Evolutionary conservation across 1,284 basidiomycete genomes (phyloP).

Genomic region (Cryptococcus sp.): DNA sequence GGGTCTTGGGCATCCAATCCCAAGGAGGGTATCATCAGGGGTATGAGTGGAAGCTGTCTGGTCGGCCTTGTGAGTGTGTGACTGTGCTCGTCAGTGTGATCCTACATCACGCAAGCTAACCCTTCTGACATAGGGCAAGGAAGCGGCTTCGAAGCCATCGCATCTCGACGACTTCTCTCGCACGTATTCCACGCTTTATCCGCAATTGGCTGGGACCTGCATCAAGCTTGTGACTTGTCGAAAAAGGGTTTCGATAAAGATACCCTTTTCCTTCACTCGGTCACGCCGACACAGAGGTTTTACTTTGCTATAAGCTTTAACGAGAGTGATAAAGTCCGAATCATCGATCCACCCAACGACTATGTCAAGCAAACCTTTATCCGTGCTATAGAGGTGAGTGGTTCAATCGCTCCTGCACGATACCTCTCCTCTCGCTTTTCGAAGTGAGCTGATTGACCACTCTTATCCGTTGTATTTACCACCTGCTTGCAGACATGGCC

Average conservation of each 20-base stretch:
- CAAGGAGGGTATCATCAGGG: slow-evolving; percentile 13
- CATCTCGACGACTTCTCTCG: slow-evolving; percentile 35
- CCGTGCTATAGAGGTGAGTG: slow-evolving; percentile 33
- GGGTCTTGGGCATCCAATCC: slow-evolving; percentile 36
- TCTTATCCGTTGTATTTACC: too few relatives aligned
- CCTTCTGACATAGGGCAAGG: slow-evolving; percentile 32
- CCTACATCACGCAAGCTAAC: background rate
- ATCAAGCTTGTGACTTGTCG: slow-evolving; percentile 33
- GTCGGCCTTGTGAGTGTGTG: slow-evolving; percentile 36
- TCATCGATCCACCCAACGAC: slow-evolving; percentile 43
- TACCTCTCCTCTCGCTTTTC: background rate
- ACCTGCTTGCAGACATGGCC: slow-evolving; percentile 29
- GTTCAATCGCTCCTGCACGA: background rate
- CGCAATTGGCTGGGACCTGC: slow-evolving; percentile 38
- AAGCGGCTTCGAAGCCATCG: slow-evolving; percentile 35
- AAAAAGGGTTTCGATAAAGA: slow-evolving; percentile 46
- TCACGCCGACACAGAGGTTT: slow-evolving; percentile 28
- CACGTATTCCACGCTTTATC: slow-evolving; percentile 41
- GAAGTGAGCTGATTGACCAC: background rate
- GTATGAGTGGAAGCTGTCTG: slow-evolving; percentile 42
- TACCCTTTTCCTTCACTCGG: slow-evolving; percentile 39
- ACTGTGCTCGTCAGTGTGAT: background rate
- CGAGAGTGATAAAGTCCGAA: slow-evolving; percentile 45
- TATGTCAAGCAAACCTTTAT: slow-evolving; percentile 32
- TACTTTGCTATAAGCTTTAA: slow-evolving; percentile 46